Evolutionary conservation across 768 basidiomycete species (phyloP), one percentile per base, ranked within the genome.

Genomic region (Russula sp.): DNA sequence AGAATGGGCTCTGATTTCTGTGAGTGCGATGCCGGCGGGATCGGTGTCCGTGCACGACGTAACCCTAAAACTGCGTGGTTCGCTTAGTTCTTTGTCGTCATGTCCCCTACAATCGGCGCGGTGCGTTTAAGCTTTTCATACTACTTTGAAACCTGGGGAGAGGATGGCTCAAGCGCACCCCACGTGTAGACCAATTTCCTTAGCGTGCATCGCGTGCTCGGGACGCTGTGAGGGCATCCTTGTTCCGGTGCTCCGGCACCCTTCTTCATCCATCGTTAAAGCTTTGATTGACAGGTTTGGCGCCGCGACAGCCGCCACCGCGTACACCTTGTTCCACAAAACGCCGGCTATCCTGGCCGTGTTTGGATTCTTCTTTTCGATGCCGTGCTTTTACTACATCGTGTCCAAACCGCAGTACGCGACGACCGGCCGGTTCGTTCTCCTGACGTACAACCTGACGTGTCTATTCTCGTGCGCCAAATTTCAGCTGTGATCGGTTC

Each of bases 1-100:
- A 40, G 94, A 98, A 75, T 99, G 96, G 96, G 94, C 94, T 1
- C 76, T 99, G 70, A 91, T 98, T 57, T 94, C 94, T 50, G 93
- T 91, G 65, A 70, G 82, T 77, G 34, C 37, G 20, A n/a, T 55
- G 65, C 55, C 61, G 42, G 18, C 48, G 42, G 14, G 34, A 32
- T 13, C n/a, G 37, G 37, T 35, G 8, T 27, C 27, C 27, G 27
- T 22, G 55, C 6, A 18, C n/a, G 7, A 1, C 14, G 37, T 40
- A 32, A 14, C 18, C 22, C 52, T 45, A 22, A 27, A 40, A 16
- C 50, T 37, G 16, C 31, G 2, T 55, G 2, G 32, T 11, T 13
- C n/a, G 20, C 47, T 0, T 59, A 89, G 88, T 91, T 87, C 74
- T 91, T 94, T 68, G 84, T 89, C n/a, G 90, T 94, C n/a, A 87